Percentiles rank a stretch among this genome's conserved stretches.
These are phyloP conservation scores for Sporothrix variecibatus DNA, from an alignment of 2,329 filamentous ascomycete species.

Conservation along the genomic window DNA sequence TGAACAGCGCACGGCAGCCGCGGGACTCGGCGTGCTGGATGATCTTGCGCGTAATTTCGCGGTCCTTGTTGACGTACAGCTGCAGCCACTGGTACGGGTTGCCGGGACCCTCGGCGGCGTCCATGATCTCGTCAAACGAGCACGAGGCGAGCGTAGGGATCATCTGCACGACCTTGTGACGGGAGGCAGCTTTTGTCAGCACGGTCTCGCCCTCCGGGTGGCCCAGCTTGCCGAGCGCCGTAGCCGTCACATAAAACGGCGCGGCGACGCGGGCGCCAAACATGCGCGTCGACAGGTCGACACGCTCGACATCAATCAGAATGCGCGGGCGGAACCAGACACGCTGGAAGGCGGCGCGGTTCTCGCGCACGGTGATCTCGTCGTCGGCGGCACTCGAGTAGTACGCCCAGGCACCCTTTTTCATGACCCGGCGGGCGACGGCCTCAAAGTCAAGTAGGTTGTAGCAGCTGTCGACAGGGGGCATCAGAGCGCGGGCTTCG, in stretches of 20 bases:
- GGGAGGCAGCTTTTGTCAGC: slow-evolving; percentile 78
- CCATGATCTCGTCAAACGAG: slow-evolving; percentile 95
- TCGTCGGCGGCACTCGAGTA: slow-evolving; percentile 93
- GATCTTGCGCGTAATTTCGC: slow-evolving; percentile 84
- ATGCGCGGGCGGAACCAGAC: slow-evolving; percentile 94
- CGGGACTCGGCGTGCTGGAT: slow-evolving; percentile 88
- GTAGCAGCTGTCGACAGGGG: slow-evolving; percentile 82
- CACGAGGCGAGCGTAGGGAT: slow-evolving; percentile 96
- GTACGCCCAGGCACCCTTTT: slow-evolving; percentile 95
- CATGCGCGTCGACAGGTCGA: slow-evolving; percentile 91
- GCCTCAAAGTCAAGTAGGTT: slow-evolving; percentile 96
- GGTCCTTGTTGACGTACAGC: slow-evolving; percentile 96
- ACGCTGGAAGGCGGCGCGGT: slow-evolving; percentile 93
- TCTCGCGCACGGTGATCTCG: slow-evolving; percentile 91
- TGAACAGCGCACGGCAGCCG: slow-evolving; percentile 94
- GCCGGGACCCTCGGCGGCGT: slow-evolving; percentile 69
- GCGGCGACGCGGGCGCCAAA: slow-evolving; percentile 81
- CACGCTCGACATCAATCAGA: slow-evolving; percentile 82
- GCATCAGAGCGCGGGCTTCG: slow-evolving; percentile 73
- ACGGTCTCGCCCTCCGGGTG: slow-evolving; percentile 92
- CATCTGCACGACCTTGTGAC: slow-evolving; percentile 95
- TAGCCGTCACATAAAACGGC: slow-evolving; percentile 96
- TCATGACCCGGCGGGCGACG: slow-evolving; percentile 88
- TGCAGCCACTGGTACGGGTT: slow-evolving; percentile 91
- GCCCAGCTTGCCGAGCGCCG: slow-evolving; percentile 91